phyloP scores from a whole-genome alignment of 345 rosid genomes.

The Eucalyptus virginea region DNA sequence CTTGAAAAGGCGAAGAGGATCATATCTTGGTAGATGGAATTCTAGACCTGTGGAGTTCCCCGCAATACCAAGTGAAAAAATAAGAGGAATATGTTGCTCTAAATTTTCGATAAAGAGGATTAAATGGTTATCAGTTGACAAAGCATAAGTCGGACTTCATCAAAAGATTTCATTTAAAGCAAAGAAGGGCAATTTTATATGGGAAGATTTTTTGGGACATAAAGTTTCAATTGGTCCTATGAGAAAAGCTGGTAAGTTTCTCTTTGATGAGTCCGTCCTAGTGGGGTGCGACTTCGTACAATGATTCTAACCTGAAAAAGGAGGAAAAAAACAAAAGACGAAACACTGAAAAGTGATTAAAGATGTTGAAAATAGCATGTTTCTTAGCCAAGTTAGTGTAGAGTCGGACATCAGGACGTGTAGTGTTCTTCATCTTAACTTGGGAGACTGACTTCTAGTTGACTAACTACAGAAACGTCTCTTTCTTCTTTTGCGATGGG shows the following conservation, averaged over 20 bases:
- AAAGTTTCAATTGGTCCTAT: neutral
- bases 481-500: neutral
- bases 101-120: no score
- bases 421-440: neutral
- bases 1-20: accelerated
- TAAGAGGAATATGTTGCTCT: no score
- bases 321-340: neutral
- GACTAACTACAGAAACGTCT: neutral
- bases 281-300: neutral
- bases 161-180: neutral
- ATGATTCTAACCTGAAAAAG: neutral
- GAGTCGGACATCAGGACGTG: neutral
- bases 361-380: neutral
- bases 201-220: neutral
- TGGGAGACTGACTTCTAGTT: neutral
- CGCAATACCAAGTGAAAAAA: no score
- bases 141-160: neutral
- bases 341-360: neutral
- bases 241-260: neutral
- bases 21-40: no score
- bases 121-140: no score
- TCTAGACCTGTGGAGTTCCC: no score
- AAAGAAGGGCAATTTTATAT: neutral
- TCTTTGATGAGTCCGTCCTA: neutral
- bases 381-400: neutral